Evolutionary conservation across 495 filamentous ascomycete species (phyloP), one percentile per base, ranked within the genome.

Genomic region (Cetradonia linearis): DNA sequence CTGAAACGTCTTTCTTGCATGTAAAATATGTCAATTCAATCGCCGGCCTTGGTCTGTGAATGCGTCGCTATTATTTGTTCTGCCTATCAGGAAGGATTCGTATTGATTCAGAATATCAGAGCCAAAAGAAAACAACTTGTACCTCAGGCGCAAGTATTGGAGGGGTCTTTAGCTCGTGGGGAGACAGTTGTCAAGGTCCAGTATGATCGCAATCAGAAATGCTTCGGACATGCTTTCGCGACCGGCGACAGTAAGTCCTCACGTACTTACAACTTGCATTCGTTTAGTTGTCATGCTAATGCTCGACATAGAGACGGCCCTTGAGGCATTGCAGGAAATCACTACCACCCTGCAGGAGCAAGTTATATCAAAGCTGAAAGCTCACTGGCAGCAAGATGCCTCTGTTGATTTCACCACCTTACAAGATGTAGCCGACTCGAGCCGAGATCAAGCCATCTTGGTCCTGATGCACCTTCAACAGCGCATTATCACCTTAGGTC

Each of bases 281-380:
- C n/a, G n/a, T n/a, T n/a, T n/a, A n/a, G n/a, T n/a, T n/a, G n/a
- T n/a, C n/a, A n/a, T n/a, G 42, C 55, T 61, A 25, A 61, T 14
- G 37, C 9, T 30, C 10, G n/a, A 9, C 36, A 8, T 27, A 68
- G 63, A 53, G 11, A 65, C 71, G 28, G 70, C 72, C 27, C 61
- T 68, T 6, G 69, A 74, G 42, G 70, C 71, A 38, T 66, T 80
- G 40, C 73, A 77, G 58, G 74, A 77, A 58, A 74, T 79, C 38
- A 72, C 74, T 23, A 72, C 76, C 31, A 64, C 68, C 9, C 68
- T 79, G 11, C 75, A 79, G 52, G 58, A 65, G 9, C 70, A 73
- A n/a, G 62, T 80, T 14, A 68, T 79, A 37, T 65, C 69, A 27
- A 72, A 74, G 28, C 70, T 80, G 7, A 71, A 74, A 34, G 62